Evolutionary conservation across 2,329 filamentous ascomycete species (phyloP), one percentile per base, ranked within the genome.

Genomic region (Davidsoniella australis): DNA sequence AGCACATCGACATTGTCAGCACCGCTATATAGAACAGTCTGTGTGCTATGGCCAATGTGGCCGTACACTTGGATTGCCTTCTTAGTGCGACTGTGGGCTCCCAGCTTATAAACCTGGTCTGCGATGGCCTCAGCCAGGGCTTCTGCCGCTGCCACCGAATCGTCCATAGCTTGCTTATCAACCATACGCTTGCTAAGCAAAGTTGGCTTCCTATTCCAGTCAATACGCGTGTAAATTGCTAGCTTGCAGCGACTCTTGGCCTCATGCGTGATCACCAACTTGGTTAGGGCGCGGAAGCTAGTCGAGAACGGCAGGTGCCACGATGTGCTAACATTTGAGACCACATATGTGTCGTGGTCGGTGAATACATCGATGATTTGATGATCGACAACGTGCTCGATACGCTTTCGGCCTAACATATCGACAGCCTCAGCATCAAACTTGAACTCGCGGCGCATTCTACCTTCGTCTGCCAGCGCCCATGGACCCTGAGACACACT

Each of bases 161-260:
- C 86, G 52, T 82, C 78, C 38, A 87, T 71, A 14, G 88, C 89
- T 64, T 81, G 76, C 6, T 74, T 68, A 62, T 80, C 75, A n/a
- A 82, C 69, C 49, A 82, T 61, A 45, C 69, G 72, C 61, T 75
- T 77, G 14, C 72, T 73, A 40, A 80, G 65, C 0, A 72, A 68
- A 9, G 79, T 80, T 48, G 75, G 68, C 18, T 37, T 47, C 55
- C 78, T 82, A 23, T 77, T 72, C 91, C 91, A 96, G 57, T 86
- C 83, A n/a, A 94, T 77, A 58, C 82, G 83, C 48, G 80, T 84
- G 64, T 85, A 94, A 41, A 96, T 76, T 23, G 87, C 82, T 49
- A 98, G 75, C 66, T 91, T 95, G 63, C 86, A 94, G 62, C 82
- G 87, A 10, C 85, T 87, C 65, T 96, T 96, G 47, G 86, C 80